Percentiles rank a stretch among this genome's conserved stretches.
Conservation (phyloP, 192 early-diverging fungal genomes). For the Backusella mclennaniae region DNA sequence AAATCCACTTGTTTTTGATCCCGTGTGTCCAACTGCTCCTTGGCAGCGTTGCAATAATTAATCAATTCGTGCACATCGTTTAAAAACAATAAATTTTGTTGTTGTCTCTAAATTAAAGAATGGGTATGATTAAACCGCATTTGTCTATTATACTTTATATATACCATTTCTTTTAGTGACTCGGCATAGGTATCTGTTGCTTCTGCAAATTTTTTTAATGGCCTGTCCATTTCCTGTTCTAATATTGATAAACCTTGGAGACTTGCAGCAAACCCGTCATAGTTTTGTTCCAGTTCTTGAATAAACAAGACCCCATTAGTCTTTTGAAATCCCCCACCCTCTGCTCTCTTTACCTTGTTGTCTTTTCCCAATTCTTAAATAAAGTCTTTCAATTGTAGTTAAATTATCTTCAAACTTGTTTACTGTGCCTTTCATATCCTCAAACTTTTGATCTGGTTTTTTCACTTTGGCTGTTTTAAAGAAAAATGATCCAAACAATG, state of each 20-base stretch:
- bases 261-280: slow-evolving; percentile 72
- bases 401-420: slow-evolving; percentile 86
- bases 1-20: slow-evolving; percentile 96
- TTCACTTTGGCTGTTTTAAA: slow-evolving; percentile 90
- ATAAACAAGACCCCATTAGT: not conserved
- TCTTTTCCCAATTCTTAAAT: slow-evolving; percentile 67
- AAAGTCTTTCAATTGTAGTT: slow-evolving; percentile 74
- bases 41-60: slow-evolving; percentile 68
- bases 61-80: slow-evolving; percentile 80
- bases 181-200: slow-evolving; percentile 65
- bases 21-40: slow-evolving; percentile 73
- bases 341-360: slow-evolving; percentile 49
- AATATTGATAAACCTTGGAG: slow-evolving; percentile 73
- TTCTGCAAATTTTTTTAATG: slow-evolving; percentile 69
- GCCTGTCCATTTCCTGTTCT: slow-evolving; percentile 79
- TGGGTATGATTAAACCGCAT: not conserved
- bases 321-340: not conserved
- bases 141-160: slow-evolving; percentile 18
- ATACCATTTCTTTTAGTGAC: slow-evolving; percentile 65
- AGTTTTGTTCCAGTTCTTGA: slow-evolving; percentile 68
- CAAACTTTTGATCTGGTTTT: slow-evolving; percentile 81
- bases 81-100: slow-evolving; percentile 69
- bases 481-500: slow-evolving; percentile 66
- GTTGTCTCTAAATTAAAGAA: slow-evolving; percentile 40
- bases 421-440: slow-evolving; percentile 75